Conservation (phyloP, 345 rosid species). For the Tarenaya hassleriana region DNA sequence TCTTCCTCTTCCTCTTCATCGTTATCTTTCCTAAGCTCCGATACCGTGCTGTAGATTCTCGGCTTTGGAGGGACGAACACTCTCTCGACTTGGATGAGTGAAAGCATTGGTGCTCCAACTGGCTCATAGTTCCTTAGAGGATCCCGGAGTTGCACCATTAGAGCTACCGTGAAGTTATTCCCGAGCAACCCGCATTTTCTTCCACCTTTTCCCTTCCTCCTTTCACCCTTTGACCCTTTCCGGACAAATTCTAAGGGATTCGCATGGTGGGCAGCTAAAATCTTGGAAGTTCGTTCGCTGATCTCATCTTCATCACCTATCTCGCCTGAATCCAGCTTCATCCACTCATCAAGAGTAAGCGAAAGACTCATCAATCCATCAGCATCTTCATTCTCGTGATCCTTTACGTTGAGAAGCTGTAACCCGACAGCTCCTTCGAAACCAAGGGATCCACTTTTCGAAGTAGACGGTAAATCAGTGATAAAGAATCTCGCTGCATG, state of each 20-base stretch:
- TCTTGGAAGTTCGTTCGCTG: constrained; percentile 70
- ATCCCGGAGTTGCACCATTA: constrained; percentile 87
- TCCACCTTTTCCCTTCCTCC: constrained; percentile 49
- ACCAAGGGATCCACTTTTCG: constrained; percentile 42
- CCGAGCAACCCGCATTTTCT: constrained; percentile 82
- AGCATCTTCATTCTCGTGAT: constrained; percentile 44
- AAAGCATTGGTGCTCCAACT: constrained; percentile 93
- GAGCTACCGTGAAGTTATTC: constrained; percentile 82
- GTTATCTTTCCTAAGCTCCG: constrained; percentile 40
- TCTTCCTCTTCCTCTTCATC: constrained; percentile 47
- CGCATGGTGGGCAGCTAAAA: constrained; percentile 91
- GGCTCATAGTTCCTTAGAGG: constrained; percentile 78
- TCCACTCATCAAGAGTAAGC: constrained; percentile 88
- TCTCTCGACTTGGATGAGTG: constrained; percentile 93
- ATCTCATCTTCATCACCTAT: constrained; percentile 67
- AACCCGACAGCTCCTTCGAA: constrained; percentile 84
- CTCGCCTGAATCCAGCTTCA: constrained; percentile 87
- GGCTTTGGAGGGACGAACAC: constrained; percentile 87
- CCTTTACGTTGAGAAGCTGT: constrained; percentile 69
- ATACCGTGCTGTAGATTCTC: constrained; percentile 58
- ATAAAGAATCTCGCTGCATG: constrained; percentile 69
- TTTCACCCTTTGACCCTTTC: constrained; percentile 70
- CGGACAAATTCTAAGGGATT: constrained; percentile 56
- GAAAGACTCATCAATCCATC: constrained; percentile 87
- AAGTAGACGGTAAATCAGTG: constrained; percentile 42